These are phyloP conservation scores for Eucalyptus urophylla DNA, from an alignment of 345 rosid genomes.

Conservation along the genomic window DNA sequence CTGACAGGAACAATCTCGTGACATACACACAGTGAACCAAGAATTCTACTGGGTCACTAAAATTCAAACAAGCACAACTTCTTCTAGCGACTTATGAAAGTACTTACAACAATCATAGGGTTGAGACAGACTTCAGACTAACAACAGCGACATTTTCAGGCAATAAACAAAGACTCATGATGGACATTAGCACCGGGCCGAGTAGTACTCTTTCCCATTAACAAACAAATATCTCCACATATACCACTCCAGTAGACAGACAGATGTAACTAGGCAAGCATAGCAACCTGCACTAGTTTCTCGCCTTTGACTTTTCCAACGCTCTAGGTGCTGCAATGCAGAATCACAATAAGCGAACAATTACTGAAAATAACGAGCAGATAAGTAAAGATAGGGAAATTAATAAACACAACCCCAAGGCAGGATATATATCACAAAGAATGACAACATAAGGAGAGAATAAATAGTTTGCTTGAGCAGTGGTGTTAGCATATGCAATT, in stretches of 20 bases:
- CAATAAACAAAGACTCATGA: not conserved
- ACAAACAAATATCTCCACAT: not conserved
- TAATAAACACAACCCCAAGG: not conserved
- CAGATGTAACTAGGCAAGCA: not conserved
- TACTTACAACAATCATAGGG: not conserved
- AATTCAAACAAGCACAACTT: not conserved
- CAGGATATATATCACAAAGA: not conserved
- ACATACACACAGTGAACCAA: not conserved
- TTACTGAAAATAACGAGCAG: not conserved
- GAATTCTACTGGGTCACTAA: not conserved
- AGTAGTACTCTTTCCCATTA: not conserved
- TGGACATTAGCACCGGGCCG: not conserved
- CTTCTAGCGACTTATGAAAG: not conserved
- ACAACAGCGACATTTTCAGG: not conserved
- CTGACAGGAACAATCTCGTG: not conserved
- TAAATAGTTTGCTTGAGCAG: not conserved
- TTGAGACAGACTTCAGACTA: not conserved
- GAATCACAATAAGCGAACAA: not conserved
- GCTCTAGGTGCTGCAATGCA: constrained; percentile 40
- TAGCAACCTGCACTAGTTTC: not conserved
- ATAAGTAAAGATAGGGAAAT: not conserved
- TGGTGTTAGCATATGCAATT: not conserved
- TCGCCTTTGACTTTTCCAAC: constrained; percentile 49
- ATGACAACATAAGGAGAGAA: not conserved
- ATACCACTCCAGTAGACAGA: not conserved